phyloP scores from a whole-genome alignment of 164 flowering plant genomes.

The Echeveria elegans region DNA sequence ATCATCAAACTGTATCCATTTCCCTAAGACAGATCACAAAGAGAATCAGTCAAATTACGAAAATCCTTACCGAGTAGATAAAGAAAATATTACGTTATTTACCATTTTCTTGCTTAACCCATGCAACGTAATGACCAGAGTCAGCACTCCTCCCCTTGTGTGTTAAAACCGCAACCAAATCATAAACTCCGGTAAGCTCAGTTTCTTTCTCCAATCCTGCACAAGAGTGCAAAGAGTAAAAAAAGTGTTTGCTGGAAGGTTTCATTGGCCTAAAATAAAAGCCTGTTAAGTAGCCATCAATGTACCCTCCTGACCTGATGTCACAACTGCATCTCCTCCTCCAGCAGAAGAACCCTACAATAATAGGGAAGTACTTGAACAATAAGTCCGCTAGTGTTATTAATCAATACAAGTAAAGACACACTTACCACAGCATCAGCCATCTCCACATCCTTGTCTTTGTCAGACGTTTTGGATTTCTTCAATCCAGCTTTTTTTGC shows the following conservation, averaged over 20 bases:
- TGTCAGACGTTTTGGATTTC: too few relatives aligned
- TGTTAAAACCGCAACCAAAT: constrained; percentile 86
- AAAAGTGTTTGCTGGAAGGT: neutral
- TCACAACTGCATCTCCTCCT: too few relatives aligned
- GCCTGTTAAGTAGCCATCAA: neutral
- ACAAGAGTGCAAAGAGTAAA: neutral
- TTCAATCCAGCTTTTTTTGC: neutral
- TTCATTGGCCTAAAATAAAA: neutral
- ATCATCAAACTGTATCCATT: constrained; percentile 68
- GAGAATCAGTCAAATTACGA: neutral
- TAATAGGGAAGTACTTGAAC: too few relatives aligned
- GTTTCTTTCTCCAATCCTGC: constrained; percentile 19
- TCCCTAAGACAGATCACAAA: neutral
- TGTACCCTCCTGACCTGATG: neutral
- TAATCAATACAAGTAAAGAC: too few relatives aligned
- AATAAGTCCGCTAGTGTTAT: too few relatives aligned
- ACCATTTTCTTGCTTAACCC: constrained; percentile 99
- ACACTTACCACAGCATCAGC: too few relatives aligned
- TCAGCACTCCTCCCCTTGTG: constrained; percentile 99
- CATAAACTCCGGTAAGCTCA: constrained; percentile 82
- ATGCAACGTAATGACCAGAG: constrained; percentile 94
- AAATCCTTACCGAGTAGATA: neutral
- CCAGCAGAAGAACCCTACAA: too few relatives aligned
- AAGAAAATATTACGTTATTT: neutral
- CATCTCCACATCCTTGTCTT: too few relatives aligned